phyloP scores from a whole-genome alignment of 2,329 filamentous ascomycete species.

The Paraphoma chrysanthemicola region DNA sequence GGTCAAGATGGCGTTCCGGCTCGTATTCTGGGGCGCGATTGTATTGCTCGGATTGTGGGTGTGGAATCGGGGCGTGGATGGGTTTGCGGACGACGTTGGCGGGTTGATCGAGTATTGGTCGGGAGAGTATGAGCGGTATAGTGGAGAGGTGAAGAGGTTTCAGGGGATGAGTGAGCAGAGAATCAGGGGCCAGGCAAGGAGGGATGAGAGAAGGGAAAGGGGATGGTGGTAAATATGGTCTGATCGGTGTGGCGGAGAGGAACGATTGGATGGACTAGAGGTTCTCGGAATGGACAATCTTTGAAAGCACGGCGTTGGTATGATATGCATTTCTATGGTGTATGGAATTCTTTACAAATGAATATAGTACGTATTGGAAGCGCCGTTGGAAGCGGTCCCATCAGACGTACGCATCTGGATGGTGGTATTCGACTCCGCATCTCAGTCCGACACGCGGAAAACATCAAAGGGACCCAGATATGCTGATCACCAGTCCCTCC shows the following conservation, averaged over 20 bases:
- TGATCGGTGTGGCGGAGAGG: too few relatives aligned
- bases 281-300: background rate
- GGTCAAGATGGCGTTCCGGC: conserved; percentile 68
- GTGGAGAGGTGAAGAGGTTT: conserved; percentile 33
- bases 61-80: conserved; percentile 68
- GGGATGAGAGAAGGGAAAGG: conserved; percentile 8
- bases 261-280: too few relatives aligned
- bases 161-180: conserved; percentile 33
- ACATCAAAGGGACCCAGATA: background rate
- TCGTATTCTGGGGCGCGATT: conserved; percentile 70
- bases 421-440: too few relatives aligned
- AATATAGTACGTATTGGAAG: background rate
- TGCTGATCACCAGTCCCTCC: too few relatives aligned
- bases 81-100: conserved; percentile 66
- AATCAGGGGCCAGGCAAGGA: conserved; percentile 29
- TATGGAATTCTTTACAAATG: background rate
- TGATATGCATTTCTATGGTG: conserved; percentile 3
- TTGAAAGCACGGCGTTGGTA: background rate
- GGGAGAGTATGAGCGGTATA: conserved; percentile 47
- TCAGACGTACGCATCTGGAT: too few relatives aligned
- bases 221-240: conserved; percentile 14
- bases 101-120: conserved; percentile 46
- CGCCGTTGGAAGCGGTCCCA: too few relatives aligned
- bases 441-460: background rate
- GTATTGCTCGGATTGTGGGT: conserved; percentile 62